Base-by-base conservation (phyloP, 2,329 filamentous ascomycete species). In the Penicillium capsulatum region DNA sequence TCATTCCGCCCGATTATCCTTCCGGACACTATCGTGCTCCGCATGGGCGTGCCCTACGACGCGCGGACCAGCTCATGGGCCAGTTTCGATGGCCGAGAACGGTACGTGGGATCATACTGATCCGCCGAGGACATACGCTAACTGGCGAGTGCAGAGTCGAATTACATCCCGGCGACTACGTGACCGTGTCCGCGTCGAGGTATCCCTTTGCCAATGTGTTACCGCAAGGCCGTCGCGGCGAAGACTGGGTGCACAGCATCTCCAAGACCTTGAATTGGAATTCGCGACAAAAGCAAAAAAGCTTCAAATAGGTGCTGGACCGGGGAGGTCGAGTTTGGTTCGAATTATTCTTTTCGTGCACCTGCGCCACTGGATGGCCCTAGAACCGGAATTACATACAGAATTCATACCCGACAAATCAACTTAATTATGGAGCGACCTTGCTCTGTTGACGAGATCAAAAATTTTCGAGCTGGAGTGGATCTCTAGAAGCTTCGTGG, bases 1-100 rank as follows among this genome's bases (percentile, higher is more conserved):
- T 94, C 87, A 2, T 97, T 97, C 74, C 78, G 92, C 8, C 91
- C 91, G n/a, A 92, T 97, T 56, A 92, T 97, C 57, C 74, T 97
- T 2, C 92, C 92, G 0, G 92, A 98, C 66, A 96, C 91, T 0
- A 94, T 97, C 47, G 91, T 97, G 1, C 73, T 98, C 44, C 81
- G 92, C 26, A 77, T 95, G 13, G 92, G 91, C 8, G 90, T 97
- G n/a, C 92, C 92, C 0, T 97, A 95, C 63, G 84, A 94, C 64
- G 87, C 90, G 7, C 76, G 92, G 34, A 89, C 88, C 3, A 84
- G 81, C 53, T 90, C 85, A 28, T 98, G 92, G 91, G 92, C 90
- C n/a, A 94, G 88, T 64, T 98, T 98, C 61, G 92, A 98, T 65
- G 92, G 92, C 2, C 79, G 89, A 45, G 88, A 96, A 71, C 80